phyloP scores from a whole-genome alignment of 2,329 filamentous ascomycete species.

The Mollisia scopiformis region DNA sequence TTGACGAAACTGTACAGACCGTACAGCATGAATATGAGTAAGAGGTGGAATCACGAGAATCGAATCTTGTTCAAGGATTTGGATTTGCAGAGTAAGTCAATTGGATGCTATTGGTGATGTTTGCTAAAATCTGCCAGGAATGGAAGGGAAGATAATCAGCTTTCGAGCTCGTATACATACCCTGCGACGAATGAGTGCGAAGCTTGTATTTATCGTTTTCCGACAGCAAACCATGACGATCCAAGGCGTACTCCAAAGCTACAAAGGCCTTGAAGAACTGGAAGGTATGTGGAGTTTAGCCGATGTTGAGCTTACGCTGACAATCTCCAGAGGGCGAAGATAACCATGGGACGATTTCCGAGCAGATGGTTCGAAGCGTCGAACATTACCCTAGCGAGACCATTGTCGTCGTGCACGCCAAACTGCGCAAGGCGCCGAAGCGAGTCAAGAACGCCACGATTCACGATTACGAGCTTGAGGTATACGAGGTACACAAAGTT shows the following conservation, averaged over 20 bases:
- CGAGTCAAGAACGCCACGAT: constrained; percentile 76
- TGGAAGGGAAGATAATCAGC: constrained; percentile 31
- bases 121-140: constrained; percentile 20
- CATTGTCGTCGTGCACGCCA: constrained; percentile 76
- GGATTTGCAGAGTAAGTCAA: constrained; percentile 31
- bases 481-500: constrained; percentile 67
- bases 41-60: constrained; percentile 33
- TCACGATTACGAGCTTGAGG: constrained; percentile 74
- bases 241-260: constrained; percentile 71
- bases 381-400: constrained; percentile 80
- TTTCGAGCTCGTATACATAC: constrained; percentile 79
- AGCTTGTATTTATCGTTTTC: constrained; percentile 83
- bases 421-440: constrained; percentile 73
- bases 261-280: constrained; percentile 23
- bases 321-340: constrained; percentile 22
- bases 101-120: not conserved
- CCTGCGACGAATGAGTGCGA: constrained; percentile 78
- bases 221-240: constrained; percentile 83
- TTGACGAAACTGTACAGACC: constrained; percentile 36
- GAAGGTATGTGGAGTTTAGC: constrained; percentile 19
- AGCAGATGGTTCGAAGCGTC: constrained; percentile 84
- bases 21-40: constrained; percentile 39
- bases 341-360: constrained; percentile 58
- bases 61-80: constrained; percentile 36
- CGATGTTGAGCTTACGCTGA: constrained; percentile 1